Percentiles rank a stretch among this genome's conserved stretches.
Conservation (phyloP, 768 basidiomycete genomes). For the Imleria badia region DNA sequence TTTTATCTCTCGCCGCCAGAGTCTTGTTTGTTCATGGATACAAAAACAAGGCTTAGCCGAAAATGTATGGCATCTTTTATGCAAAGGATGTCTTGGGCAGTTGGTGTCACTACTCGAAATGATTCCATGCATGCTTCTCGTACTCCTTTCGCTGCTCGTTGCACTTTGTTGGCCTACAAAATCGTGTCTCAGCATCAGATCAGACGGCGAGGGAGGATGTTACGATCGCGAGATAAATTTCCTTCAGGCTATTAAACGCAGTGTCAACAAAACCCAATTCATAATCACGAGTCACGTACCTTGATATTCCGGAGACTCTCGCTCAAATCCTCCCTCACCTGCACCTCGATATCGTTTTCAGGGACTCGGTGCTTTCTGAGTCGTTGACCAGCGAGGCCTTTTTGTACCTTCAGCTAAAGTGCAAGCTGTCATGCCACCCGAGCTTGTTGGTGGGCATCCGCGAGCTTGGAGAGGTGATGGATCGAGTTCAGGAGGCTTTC, state of each 20-base stretch:
- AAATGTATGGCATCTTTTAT: too few relatives aligned
- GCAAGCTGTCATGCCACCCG: slow-evolving; percentile 40
- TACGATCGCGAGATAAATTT: slow-evolving; percentile 84
- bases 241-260: slow-evolving; percentile 79
- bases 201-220: slow-evolving; percentile 23
- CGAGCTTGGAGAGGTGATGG: slow-evolving; percentile 39
- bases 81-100: too few relatives aligned
- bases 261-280: not conserved
- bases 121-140: slow-evolving; percentile 80
- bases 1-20: too few relatives aligned
- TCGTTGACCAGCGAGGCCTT: slow-evolving; percentile 69
- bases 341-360: slow-evolving; percentile 71
- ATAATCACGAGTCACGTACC: slow-evolving; percentile 42
- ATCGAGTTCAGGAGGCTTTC: slow-evolving; percentile 59
- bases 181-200: not conserved
- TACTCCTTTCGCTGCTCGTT: slow-evolving; percentile 58
- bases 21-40: too few relatives aligned
- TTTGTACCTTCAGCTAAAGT: slow-evolving; percentile 49
- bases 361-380: slow-evolving; percentile 81
- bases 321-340: slow-evolving; percentile 85
- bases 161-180: slow-evolving; percentile 25
- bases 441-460: slow-evolving; percentile 39
- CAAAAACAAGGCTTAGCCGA: too few relatives aligned
- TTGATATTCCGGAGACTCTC: slow-evolving; percentile 83
- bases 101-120: slow-evolving; percentile 57